A percentile compares a stretch with the other conserved stretches of the same genome.
These are phyloP conservation scores for Thraustochytrium sp. DNA, from an alignment of 352 stramenopile species.

Conservation along the genomic window DNA sequence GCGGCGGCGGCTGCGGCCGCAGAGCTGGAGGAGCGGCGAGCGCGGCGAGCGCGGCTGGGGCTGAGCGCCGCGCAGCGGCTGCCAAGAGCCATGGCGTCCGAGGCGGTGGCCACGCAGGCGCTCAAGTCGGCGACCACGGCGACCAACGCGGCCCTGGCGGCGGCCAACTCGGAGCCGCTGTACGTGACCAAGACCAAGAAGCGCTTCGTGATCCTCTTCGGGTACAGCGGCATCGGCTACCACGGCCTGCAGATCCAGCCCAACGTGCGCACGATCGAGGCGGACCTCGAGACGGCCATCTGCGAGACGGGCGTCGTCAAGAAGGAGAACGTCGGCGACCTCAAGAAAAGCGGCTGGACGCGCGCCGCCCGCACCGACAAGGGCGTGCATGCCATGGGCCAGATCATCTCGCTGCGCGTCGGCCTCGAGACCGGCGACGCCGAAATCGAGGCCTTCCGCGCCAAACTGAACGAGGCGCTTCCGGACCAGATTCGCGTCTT, in stretches of 20 bases:
- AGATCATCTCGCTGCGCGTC: slow-evolving; percentile 74
- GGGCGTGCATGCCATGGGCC: slow-evolving; percentile 73
- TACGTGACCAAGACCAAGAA: slow-evolving; percentile 30
- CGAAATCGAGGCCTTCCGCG: slow-evolving; percentile 55
- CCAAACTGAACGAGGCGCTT: slow-evolving; percentile 64
- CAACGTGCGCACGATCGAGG: slow-evolving; percentile 29
- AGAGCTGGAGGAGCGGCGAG: no score
- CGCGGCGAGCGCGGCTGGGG: no score
- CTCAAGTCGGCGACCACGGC: no score
- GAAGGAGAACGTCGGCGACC: neutral
- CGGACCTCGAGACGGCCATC: slow-evolving; percentile 10
- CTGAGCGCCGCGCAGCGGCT: no score
- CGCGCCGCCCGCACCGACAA: slow-evolving; percentile 79
- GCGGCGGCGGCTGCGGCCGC: no score
- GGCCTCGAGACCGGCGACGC: slow-evolving; percentile 54
- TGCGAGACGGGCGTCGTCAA: neutral
- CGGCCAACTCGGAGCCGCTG: no score
- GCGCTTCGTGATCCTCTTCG: slow-evolving; percentile 17
- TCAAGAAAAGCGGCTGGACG: slow-evolving; percentile 58
- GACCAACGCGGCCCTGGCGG: no score
- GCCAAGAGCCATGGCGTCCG: no score
- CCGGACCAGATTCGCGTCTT: slow-evolving; percentile 67
- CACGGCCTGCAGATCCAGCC: slow-evolving; percentile 41
- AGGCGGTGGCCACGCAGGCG: no score
- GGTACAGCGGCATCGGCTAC: slow-evolving; percentile 39